Evolutionary conservation across 495 filamentous ascomycete species (phyloP).

Genomic region (Lentithecium fluviatile): DNA sequence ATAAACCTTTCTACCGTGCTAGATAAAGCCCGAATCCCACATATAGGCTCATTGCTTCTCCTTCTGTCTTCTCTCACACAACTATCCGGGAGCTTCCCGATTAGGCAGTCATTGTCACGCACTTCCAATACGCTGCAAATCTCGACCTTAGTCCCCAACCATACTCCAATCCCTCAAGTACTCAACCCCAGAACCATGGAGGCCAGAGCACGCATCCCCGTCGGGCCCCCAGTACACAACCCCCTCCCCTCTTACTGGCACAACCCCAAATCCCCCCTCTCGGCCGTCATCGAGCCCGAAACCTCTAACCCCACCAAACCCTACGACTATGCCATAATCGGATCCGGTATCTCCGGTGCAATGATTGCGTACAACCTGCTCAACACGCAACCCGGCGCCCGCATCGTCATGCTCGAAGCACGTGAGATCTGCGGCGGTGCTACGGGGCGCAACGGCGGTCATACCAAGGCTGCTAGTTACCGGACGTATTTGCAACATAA

Average conservation of each 20-base stretch:
- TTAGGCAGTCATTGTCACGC: too few species aligned
- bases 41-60: too few species aligned
- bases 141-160: background rate
- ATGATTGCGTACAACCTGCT: conserved; percentile 60
- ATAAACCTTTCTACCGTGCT: too few species aligned
- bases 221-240: conserved; percentile 42
- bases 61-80: too few species aligned
- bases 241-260: conserved; percentile 75
- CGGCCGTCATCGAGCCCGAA: conserved; percentile 52
- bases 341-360: conserved; percentile 68
- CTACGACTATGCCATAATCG: conserved; percentile 61
- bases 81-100: too few species aligned
- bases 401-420: conserved; percentile 60
- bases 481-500: conserved; percentile 52
- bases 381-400: background rate
- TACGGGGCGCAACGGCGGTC: conserved; percentile 64
- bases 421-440: conserved; percentile 57
- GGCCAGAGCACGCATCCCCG: conserved; percentile 21
- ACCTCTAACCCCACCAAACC: conserved; percentile 47
- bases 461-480: conserved; percentile 65
- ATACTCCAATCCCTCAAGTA: background rate
- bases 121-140: too few species aligned
- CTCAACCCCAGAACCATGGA: conserved; percentile 14
- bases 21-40: too few species aligned
- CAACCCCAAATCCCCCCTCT: conserved; percentile 56